Evolutionary conservation across 2,329 filamentous ascomycete species (phyloP).

Genomic region (Fusarium goolgardi): DNA sequence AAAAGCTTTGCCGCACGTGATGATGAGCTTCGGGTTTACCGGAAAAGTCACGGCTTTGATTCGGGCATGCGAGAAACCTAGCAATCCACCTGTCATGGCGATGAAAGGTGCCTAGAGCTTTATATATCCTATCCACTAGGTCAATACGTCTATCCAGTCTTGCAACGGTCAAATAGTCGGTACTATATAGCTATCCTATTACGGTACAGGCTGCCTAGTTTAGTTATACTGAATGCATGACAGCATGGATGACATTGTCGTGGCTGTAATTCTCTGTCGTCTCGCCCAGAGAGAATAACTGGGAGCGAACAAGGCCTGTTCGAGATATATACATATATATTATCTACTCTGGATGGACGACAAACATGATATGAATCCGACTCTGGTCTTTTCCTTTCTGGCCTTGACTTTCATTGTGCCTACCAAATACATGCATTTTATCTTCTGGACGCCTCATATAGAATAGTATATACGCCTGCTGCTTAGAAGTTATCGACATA

Average conservation of each 20-base stretch:
- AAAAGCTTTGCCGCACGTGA: slow-evolving; percentile 36
- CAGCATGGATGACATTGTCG: background rate
- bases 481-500: background rate
- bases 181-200: background rate
- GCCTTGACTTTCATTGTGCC: background rate
- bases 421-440: background rate
- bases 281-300: background rate
- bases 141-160: background rate
- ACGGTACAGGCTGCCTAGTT: background rate
- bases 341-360: background rate
- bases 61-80: slow-evolving; percentile 8
- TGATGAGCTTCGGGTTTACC: slow-evolving; percentile 23
- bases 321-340: background rate
- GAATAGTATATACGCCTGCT: background rate
- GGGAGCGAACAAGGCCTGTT: background rate
- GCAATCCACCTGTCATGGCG: background rate
- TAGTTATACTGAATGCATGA: slow-evolving; percentile 4
- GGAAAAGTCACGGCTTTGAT: slow-evolving; percentile 24
- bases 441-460: background rate
- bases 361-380: background rate
- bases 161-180: background rate
- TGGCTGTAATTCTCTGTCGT: background rate
- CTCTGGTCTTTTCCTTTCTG: background rate
- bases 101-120: slow-evolving; percentile 6
- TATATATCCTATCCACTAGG: background rate